These are phyloP conservation scores for Pseudogymnoascus sp. DNA, from an alignment of 2,329 filamentous ascomycete genomes.

Conservation along the genomic window DNA sequence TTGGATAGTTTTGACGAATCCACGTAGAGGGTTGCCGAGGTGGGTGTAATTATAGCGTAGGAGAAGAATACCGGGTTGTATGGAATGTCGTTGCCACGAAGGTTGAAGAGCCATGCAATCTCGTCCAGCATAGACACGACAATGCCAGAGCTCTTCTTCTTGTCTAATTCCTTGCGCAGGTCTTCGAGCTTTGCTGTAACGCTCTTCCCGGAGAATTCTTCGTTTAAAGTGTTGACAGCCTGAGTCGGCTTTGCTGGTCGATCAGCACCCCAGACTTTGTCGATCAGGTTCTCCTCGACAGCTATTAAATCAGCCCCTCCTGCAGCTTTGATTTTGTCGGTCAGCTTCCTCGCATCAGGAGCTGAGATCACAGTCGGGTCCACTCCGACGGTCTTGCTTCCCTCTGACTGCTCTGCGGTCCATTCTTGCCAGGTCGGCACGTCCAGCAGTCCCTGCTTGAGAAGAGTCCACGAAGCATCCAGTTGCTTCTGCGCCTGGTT, in stretches of 20 bases:
- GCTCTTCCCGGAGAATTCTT: conserved; percentile 72
- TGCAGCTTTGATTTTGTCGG: conserved; percentile 78
- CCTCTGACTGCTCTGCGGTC: conserved; percentile 77
- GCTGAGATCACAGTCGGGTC: conserved; percentile 80
- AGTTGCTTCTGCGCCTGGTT: conserved; percentile 90
- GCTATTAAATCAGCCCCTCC: conserved; percentile 70
- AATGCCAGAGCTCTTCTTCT: conserved; percentile 80
- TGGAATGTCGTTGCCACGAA: conserved; percentile 88
- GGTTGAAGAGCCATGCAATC: conserved; percentile 96
- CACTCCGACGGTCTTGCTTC: conserved; percentile 81
- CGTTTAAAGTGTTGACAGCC: conserved; percentile 61
- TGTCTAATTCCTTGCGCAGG: conserved; percentile 81
- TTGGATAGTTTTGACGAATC: conserved; percentile 68
- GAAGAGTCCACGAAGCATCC: conserved; percentile 79
- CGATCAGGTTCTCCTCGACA: conserved; percentile 77
- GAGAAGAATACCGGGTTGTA: conserved; percentile 99
- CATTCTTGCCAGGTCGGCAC: conserved; percentile 98
- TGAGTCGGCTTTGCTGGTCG: conserved; percentile 70
- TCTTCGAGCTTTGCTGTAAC: conserved; percentile 77
- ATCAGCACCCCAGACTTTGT: conserved; percentile 72
- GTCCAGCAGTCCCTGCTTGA: conserved; percentile 89
- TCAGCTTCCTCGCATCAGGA: conserved; percentile 64
- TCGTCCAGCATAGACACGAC: conserved; percentile 94
- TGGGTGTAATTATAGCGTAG: conserved; percentile 79
- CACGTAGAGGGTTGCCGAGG: conserved; percentile 71